Conservation (phyloP, 352 stramenopile species). For the Phytophthora citrophthora region DNA sequence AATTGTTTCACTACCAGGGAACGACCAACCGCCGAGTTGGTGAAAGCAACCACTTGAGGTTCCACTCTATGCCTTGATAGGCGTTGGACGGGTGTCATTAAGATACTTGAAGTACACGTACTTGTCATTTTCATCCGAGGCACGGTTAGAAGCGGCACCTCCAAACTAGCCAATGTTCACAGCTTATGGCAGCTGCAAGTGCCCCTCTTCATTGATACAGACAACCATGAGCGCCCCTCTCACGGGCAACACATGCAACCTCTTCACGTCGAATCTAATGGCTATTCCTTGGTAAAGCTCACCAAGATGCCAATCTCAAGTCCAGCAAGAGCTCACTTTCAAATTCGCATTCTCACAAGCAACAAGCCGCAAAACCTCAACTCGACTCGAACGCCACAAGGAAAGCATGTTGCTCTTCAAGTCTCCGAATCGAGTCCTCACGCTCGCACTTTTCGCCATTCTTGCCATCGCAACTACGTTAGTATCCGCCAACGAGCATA, state of each 20-base stretch:
- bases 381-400: not conserved
- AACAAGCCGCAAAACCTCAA: not conserved
- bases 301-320: not conserved
- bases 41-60: no score
- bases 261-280: no score
- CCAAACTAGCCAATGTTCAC: no score
- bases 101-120: no score
- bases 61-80: no score
- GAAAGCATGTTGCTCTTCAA: conserved; percentile 8
- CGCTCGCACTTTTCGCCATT: conserved; percentile 3
- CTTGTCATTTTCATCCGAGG: no score
- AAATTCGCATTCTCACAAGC: conserved; percentile 7
- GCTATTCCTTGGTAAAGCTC: not conserved
- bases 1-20: no score
- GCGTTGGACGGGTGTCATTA: no score
- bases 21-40: no score
- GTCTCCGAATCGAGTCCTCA: conserved; percentile 4
- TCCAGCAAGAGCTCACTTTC: conserved; percentile 10
- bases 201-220: no score
- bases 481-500: not conserved
- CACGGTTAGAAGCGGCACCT: no score
- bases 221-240: not conserved
- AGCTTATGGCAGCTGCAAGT: no score
- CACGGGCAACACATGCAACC: not conserved
- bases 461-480: conserved; percentile 6